Base-by-base conservation (phyloP, 1,284 basidiomycete species). In the Hymenochaete sp. region DNA sequence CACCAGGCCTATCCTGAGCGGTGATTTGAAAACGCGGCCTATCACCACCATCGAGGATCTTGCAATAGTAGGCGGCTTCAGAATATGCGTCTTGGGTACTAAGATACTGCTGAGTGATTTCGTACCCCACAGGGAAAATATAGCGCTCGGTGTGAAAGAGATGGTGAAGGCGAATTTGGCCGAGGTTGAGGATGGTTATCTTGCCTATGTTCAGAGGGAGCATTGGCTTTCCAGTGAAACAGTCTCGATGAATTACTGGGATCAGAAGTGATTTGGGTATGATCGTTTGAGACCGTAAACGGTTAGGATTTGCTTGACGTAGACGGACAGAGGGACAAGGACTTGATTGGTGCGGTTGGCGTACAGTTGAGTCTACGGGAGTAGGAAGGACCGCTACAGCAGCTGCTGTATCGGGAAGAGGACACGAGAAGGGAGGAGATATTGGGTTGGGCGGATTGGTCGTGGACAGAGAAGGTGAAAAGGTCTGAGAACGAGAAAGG, bases 91-190 rank as follows among this genome's bases (percentile, higher is more conserved):
- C 75, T 16, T 79, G 59, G 9, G 82, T 88, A 1, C 85, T 88
- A 10, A 79, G 67, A 57, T 87, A 89, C 25, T 81, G 79, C 51
- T 85, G 85, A 3, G 77, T 82, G 3, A 86, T 82, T 58, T 86
- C 81, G 58, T 87, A 89, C 14, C 84, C 84, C 38, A 88, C 79
- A 14, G 85, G 85, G 56, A 85, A 89, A 52, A 89, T 88, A 58
- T 88, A 88, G 47, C 86, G 67, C 59, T 88, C 84, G 0, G 85
- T 86, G 59, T 85, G 82, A 57, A 87, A 88, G 58, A 85, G 81
- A 54, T 87, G 82, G 38, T 81, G 70, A 74, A 79, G 77, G 57
- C 82, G 85, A 3, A 87, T 75, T 50, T 77, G 71, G 3, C 85
- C 85, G 0, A 89, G 67, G 47, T 59, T 75, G 47, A 78, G 66